Evolutionary conservation across 805 yeast species (phyloP).

Genomic region (Candida ulmi): DNA sequence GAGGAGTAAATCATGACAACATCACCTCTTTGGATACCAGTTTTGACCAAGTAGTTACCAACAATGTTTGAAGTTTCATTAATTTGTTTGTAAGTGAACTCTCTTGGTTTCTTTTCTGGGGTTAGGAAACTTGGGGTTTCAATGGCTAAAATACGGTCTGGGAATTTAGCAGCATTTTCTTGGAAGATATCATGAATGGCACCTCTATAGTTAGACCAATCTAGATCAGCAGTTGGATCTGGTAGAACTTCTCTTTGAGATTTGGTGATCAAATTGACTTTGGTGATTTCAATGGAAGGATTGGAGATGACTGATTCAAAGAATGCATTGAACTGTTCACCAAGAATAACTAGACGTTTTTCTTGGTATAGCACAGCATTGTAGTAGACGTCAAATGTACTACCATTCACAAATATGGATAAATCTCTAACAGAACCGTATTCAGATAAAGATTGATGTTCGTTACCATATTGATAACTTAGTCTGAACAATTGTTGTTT

Average conservation of each 20-base stretch:
- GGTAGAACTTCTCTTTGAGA: constrained; percentile 63
- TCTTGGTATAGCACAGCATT: constrained; percentile 70
- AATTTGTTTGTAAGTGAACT: constrained; percentile 81
- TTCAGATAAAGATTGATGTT: constrained; percentile 21
- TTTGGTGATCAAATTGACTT: constrained; percentile 63
- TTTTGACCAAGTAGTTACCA: constrained; percentile 77
- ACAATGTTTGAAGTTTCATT: constrained; percentile 90
- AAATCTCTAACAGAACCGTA: constrained; percentile 58
- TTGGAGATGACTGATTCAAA: constrained; percentile 30
- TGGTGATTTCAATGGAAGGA: constrained; percentile 44
- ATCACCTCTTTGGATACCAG: constrained; percentile 86
- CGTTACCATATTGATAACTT: constrained; percentile 44
- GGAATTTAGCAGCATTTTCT: constrained; percentile 76
- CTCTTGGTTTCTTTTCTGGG: constrained; percentile 50
- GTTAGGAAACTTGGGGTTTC: constrained; percentile 74
- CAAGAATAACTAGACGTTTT: constrained; percentile 62
- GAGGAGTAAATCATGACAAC: constrained; percentile 97
- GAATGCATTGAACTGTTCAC: constrained; percentile 67
- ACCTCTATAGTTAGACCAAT: constrained; percentile 89
- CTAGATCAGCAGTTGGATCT: constrained; percentile 80
- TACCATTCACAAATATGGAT: constrained; percentile 42
- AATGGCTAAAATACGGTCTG: constrained; percentile 85
- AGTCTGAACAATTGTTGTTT: constrained; percentile 57
- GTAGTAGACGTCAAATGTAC: constrained; percentile 46
- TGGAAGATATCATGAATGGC: constrained; percentile 95